A percentile compares a stretch with the other conserved stretches of the same genome.
Conservation (phyloP, 371 early-diverging fungal genomes). For the Mortierella sp. region DNA sequence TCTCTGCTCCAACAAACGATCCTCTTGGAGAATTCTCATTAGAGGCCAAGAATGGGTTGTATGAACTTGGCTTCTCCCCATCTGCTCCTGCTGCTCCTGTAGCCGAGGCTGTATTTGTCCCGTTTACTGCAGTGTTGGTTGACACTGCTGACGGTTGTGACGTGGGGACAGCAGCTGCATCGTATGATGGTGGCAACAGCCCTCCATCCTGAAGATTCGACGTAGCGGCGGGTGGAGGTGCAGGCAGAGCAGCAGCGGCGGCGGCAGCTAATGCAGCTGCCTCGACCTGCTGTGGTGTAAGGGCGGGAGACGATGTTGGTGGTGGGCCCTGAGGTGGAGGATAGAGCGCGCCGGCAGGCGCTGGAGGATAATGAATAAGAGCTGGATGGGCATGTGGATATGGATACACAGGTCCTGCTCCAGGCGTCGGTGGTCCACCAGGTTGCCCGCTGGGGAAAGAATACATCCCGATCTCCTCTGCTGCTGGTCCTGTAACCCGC, state of each 20-base stretch:
- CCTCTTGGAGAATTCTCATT: background rate
- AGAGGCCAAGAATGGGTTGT: background rate
- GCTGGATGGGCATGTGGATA: constrained; percentile 23
- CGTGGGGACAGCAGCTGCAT: background rate
- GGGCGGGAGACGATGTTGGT: background rate
- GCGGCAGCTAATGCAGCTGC: constrained; percentile 25
- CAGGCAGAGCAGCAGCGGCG: constrained; percentile 16
- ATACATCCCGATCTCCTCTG: constrained; percentile 56
- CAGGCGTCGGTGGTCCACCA: background rate
- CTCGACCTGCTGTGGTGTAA: constrained; percentile 31
- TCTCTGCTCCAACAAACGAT: background rate
- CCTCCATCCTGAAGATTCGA: constrained; percentile 6
- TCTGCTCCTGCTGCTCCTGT: background rate
- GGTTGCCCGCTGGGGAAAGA: constrained; percentile 23
- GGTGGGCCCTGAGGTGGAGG: constrained; percentile 20
- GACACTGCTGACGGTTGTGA: background rate
- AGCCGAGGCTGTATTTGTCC: background rate
- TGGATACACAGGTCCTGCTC: constrained; percentile 5
- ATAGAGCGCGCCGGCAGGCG: constrained; percentile 10
- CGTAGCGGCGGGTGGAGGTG: background rate
- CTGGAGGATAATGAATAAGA: background rate
- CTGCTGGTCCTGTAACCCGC: constrained; percentile 32
- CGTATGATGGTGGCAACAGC: constrained; percentile 28
- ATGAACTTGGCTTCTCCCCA: background rate
- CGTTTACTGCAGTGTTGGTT: background rate